Conservation (phyloP, 345 rosid genomes). For the Xanthoceras sorbifolium region DNA sequence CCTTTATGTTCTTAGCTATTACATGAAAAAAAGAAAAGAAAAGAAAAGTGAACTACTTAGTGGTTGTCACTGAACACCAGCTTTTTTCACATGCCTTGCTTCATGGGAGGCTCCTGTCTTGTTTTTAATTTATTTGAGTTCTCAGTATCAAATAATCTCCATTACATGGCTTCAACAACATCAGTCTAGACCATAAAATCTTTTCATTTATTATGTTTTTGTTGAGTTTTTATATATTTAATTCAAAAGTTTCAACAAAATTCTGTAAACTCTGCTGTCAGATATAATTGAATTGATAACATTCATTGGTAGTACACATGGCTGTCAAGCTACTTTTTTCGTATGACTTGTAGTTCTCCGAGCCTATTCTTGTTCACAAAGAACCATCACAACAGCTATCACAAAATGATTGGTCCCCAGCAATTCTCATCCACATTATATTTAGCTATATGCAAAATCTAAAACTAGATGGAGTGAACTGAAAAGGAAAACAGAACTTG, state of each 20-base stretch:
- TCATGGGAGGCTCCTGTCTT: slow-evolving; percentile 3
- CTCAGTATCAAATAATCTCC: background rate
- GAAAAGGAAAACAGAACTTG: background rate
- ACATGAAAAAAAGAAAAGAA: too few relatives aligned
- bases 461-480: background rate
- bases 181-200: background rate
- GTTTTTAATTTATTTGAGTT: background rate
- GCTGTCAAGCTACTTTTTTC: background rate
- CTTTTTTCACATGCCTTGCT: slow-evolving; percentile 23
- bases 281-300: background rate
- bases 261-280: background rate
- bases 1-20: slow-evolving; percentile 11
- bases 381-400: slow-evolving; percentile 7
- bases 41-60: background rate
- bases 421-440: background rate
- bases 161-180: background rate
- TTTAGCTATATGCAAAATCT: background rate
- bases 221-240: background rate
- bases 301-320: background rate
- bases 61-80: slow-evolving; percentile 10
- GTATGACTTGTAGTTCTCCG: slow-evolving; percentile 4
- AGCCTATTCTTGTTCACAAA: background rate
- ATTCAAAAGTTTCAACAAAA: background rate
- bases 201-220: background rate
- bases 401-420: slow-evolving; percentile 19